Conservation (phyloP, 306 rosid genomes). For the Dryas alaskensis region DNA sequence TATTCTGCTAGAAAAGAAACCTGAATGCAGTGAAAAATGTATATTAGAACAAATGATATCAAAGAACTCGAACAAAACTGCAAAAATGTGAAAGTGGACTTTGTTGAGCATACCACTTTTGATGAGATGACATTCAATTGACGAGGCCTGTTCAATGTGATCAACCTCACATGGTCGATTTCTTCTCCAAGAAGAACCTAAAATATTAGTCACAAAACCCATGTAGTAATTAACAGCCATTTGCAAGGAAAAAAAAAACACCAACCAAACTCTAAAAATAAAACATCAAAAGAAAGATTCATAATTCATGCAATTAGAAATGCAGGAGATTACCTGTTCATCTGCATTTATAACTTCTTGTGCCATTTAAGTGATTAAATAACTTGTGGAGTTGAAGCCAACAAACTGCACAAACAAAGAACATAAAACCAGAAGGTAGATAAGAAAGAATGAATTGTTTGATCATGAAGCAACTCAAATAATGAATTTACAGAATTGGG, state of each 20-base stretch:
- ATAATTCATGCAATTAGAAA: background rate
- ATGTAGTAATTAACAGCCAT: slow-evolving; percentile 1
- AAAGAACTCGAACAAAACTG: background rate
- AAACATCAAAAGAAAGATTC: background rate
- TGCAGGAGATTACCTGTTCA: slow-evolving; percentile 47
- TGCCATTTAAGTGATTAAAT: slow-evolving; percentile 43
- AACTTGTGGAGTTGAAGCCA: background rate
- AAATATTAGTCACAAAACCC: slow-evolving; percentile 21
- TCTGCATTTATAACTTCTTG: slow-evolving; percentile 31
- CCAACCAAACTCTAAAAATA: background rate
- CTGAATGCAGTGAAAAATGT: slow-evolving; percentile 33
- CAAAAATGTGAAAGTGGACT: background rate
- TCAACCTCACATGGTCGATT: slow-evolving; percentile 60
- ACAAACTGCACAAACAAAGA: slow-evolving; percentile 25
- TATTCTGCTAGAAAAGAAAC: slow-evolving; percentile 68
- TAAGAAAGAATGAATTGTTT: background rate
- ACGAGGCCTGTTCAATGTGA: slow-evolving; percentile 76
- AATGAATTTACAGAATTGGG: background rate
- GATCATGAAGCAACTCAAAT: background rate
- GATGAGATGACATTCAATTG: slow-evolving; percentile 88
- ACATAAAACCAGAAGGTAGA: background rate
- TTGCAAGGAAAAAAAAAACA: slow-evolving; percentile 1
- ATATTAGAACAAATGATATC: background rate
- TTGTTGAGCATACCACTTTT: slow-evolving; percentile 40
- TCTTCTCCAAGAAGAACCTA: slow-evolving; percentile 86